Evolutionary conservation across 2,329 filamentous ascomycete species (phyloP), one percentile per base, ranked within the genome.

Genomic region (Aureobasidium sp.): DNA sequence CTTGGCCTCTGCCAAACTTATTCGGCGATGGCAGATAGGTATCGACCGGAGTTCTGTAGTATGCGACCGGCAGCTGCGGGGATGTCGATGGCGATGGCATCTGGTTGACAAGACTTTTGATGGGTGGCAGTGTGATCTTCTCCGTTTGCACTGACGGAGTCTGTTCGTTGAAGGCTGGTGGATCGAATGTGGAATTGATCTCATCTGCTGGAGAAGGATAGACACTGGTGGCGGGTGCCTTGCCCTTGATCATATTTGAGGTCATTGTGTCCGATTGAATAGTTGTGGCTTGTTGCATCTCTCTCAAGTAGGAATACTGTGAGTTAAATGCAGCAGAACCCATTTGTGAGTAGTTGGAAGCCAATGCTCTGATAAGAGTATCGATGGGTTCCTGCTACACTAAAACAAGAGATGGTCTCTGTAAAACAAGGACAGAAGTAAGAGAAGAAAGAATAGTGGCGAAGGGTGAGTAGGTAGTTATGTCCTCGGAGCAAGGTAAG

Each of bases 141-240:
- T 27, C 59, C 4, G n/a, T 49, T n/a, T 20, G 25, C 17, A 49
- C n/a, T 22, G 45, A 60, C 7, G 27, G 22, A 17, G 48, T 12
- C 12, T 48, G 49, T 17, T 56, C 36, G 12, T 41, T n/a, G 31
- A 48, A 55, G 7, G 48, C 29, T 39, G 60, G 60, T 56, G 60
- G 56, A 12, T 51, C 15, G 20, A 62, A 55, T 20, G 39, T 55
- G 44, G 39, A 34, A 14, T 39, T n/a, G 12, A 48, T 6, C n/a
- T 62, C 60, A 7, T 62, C 60, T 31, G 60, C 60, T 22, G 60
- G 60, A 42, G 60, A 62, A 8, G 60, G 60, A 34, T 62, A 62
- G 27, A 51, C 60, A 14, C 60, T 62, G 39, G 48, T 48, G 31
- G 48, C 51, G 17, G 42, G 34, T 4, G 49, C 48, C 60, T 62